These are phyloP conservation scores for Diplodia sapinea DNA, from an alignment of 2,329 filamentous ascomycete species.

Conservation along the genomic window DNA sequence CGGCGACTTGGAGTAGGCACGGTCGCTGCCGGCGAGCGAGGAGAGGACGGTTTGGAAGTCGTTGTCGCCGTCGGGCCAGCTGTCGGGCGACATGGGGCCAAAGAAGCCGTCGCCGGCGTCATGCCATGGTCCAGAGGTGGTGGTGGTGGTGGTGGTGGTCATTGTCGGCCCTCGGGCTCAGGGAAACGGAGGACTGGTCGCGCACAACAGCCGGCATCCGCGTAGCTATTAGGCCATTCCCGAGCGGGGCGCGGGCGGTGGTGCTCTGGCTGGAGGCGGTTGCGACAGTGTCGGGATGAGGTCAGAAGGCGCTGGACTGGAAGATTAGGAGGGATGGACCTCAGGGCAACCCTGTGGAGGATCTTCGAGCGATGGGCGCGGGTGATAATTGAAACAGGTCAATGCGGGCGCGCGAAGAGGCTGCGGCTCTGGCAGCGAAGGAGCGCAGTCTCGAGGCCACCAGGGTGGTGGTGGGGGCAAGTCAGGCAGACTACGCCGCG, in stretches of 20 bases:
- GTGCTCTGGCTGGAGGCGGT: background rate
- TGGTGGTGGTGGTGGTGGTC: slow-evolving; percentile 16
- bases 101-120: slow-evolving; percentile 27
- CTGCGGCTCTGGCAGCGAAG: slow-evolving; percentile 26
- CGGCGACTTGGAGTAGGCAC: slow-evolving; percentile 30
- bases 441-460: background rate
- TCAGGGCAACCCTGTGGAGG: slow-evolving; percentile 30
- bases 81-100: slow-evolving; percentile 29
- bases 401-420: slow-evolving; percentile 22
- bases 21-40: slow-evolving; percentile 29
- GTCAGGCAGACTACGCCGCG: background rate
- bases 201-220: slow-evolving; percentile 6
- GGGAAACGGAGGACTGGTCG: slow-evolving; percentile 1
- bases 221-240: slow-evolving; percentile 17
- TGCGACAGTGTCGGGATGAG: background rate
- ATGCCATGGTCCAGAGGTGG: slow-evolving; percentile 17
- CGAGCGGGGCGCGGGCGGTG: background rate
- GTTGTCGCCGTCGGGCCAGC: slow-evolving; percentile 19
- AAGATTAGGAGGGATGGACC: background rate
- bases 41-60: slow-evolving; percentile 20
- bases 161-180: slow-evolving; percentile 19
- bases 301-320: slow-evolving; percentile 6
- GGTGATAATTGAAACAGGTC: slow-evolving; percentile 27
- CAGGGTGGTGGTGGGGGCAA: slow-evolving; percentile 1
- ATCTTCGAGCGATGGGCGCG: slow-evolving; percentile 31